These are phyloP conservation scores for Odontarrhena argentea DNA, from an alignment of 345 rosid genomes.

Conservation along the genomic window DNA sequence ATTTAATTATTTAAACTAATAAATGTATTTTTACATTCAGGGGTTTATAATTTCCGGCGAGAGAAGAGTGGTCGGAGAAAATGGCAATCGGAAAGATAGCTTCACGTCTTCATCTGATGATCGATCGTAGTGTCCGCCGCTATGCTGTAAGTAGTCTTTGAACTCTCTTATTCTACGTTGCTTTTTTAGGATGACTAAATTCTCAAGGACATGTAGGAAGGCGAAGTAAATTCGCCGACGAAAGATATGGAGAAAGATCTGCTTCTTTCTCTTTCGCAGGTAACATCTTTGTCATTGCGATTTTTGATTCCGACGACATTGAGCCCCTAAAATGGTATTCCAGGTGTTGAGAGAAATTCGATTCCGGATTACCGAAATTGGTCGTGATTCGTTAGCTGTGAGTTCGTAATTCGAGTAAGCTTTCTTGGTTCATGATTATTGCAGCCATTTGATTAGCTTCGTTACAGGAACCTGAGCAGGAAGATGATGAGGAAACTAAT, in stretches of 20 bases:
- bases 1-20: too few relatives aligned
- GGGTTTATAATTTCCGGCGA: conserved; percentile 15
- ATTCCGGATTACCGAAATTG: conserved; percentile 44
- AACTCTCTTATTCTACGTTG: neutral
- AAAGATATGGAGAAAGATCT: conserved; percentile 53
- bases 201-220: conserved; percentile 37
- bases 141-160: conserved; percentile 41
- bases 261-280: conserved; percentile 64
- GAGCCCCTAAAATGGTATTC: neutral
- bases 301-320: neutral
- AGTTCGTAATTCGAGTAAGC: conserved; percentile 7
- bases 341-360: conserved; percentile 57
- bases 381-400: conserved; percentile 34
- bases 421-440: conserved; percentile 8
- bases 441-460: conserved; percentile 26
- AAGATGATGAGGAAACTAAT: conserved; percentile 18
- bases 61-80: conserved; percentile 23
- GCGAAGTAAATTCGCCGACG: conserved; percentile 29
- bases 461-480: conserved; percentile 38
- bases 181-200: neutral
- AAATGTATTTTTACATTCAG: too few relatives aligned
- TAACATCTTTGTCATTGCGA: conserved; percentile 10
- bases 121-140: conserved; percentile 45
- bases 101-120: conserved; percentile 50
- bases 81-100: conserved; percentile 41